A percentile compares a stretch with the other conserved stretches of the same genome.
Evolutionary conservation across 192 early-diverging fungal genomes (phyloP).

Genomic region (Coemansia sp.): DNA sequence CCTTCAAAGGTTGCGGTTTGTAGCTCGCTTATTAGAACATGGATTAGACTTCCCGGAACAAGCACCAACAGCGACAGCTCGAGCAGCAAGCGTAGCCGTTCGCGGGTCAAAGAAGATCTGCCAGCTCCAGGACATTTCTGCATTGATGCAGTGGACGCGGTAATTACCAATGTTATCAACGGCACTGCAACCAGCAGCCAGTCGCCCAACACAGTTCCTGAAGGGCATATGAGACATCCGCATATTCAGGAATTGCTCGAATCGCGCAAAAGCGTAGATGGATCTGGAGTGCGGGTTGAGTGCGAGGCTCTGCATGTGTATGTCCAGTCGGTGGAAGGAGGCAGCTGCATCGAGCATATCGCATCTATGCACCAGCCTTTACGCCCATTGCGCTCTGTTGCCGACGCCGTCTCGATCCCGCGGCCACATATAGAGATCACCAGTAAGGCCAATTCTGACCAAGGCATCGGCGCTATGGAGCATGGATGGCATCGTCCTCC

Average conservation of each 20-base stretch:
- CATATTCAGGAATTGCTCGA: slow-evolving; percentile 52
- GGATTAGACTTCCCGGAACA: slow-evolving; percentile 43
- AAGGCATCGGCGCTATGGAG: not conserved
- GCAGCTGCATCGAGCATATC: slow-evolving; percentile 30
- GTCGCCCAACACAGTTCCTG: slow-evolving; percentile 31
- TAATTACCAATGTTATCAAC: slow-evolving; percentile 53
- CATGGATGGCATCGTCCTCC: slow-evolving; percentile 27
- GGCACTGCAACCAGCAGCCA: slow-evolving; percentile 51
- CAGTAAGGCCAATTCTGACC: slow-evolving; percentile 20
- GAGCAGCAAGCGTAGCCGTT: slow-evolving; percentile 6
- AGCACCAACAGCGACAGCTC: not conserved
- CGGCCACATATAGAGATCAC: slow-evolving; percentile 53
- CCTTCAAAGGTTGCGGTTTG: slow-evolving; percentile 45
- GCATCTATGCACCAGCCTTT: slow-evolving; percentile 37
- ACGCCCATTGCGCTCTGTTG: not conserved
- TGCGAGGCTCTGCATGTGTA: slow-evolving; percentile 36
- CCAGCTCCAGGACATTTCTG: slow-evolving; percentile 44
- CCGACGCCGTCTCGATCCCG: slow-evolving; percentile 28
- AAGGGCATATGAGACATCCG: slow-evolving; percentile 49
- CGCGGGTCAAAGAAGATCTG: slow-evolving; percentile 15
- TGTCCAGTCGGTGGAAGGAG: slow-evolving; percentile 37
- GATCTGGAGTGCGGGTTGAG: slow-evolving; percentile 48
- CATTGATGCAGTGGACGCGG: slow-evolving; percentile 47
- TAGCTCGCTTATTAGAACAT: slow-evolving; percentile 47
- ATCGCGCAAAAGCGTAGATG: slow-evolving; percentile 46